Base-by-base conservation (phyloP, 140 eudicot genomes). In the Senecio squalidus region DNA sequence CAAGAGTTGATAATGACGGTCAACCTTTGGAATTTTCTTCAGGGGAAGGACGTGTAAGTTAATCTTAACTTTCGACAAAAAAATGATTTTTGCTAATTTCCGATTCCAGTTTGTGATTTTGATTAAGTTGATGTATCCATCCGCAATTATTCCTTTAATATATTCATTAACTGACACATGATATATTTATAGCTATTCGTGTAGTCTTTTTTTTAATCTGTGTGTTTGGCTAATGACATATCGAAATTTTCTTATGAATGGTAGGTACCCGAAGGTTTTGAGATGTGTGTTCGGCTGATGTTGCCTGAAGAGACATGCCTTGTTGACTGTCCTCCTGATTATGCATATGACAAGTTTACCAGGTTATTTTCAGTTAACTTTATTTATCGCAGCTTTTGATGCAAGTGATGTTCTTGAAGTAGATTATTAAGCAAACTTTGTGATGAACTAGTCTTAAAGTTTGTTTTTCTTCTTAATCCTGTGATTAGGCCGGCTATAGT, bases 11-110 rank as follows among this genome's bases (percentile, higher is more conserved):
- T 60, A 93, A 93, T 64, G 52, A 71, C 64, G 99, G 94, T 27
- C 95, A 82, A 58, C 99, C 99, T 58, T 71, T 93, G 58, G 96
- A 82, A 67, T 93, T 93, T 77, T 69, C 95, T 44, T 93, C 99
- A 7, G 99, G 99, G 43, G 99, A 93, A 78, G 99, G 99, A 68
- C 95, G 80, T 71, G 99, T 93, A 79, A 93, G 99, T 79, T 74
- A 39, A 51, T 9, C 45, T 55, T 46, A 18, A 44, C 22, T 9
- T 45, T 62, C 16, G 18, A 14, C 9, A 4, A 49, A 61, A 53
- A 9, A 18, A 38, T 22, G 9, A 25, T 36, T 60, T 33, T 15
- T 53, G 16, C 5, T 33, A 30, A 22, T 36, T 59, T 65, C 3
- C n/a, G 25, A 13, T 33, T 53, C 16, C 26, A 49, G 22, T 23